Percentiles rank a stretch among this genome's conserved stretches.
These are phyloP conservation scores for Aspergillus bridgeri DNA, from an alignment of 495 filamentous ascomycete species.

Conservation along the genomic window DNA sequence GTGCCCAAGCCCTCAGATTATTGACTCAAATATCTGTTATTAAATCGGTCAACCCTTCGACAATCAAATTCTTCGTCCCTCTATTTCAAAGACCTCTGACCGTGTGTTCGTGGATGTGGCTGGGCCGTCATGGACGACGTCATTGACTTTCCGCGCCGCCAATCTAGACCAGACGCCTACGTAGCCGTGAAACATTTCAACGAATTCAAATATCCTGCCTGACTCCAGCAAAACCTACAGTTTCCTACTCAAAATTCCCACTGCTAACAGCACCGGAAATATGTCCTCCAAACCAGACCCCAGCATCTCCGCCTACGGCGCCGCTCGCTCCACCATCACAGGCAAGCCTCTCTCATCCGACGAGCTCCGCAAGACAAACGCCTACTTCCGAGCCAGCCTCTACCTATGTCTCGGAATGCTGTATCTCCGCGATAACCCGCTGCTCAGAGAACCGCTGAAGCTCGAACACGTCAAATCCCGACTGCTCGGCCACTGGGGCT, in stretches of 20 bases:
- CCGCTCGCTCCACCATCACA: conserved; percentile 61
- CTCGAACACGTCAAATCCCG: conserved; percentile 64
- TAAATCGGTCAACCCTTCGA: no score
- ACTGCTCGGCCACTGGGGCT: conserved; percentile 71
- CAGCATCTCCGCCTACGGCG: conserved; percentile 60
- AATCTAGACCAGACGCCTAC: neutral
- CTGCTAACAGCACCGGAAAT: no score
- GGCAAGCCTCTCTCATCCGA: conserved; percentile 55
- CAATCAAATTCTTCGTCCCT: no score
- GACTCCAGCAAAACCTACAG: neutral
- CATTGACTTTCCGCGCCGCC: neutral
- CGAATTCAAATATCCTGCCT: neutral
- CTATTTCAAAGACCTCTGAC: no score
- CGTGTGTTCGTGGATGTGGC: no score
- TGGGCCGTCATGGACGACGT: neutral
- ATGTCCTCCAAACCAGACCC: neutral
- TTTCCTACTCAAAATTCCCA: neutral
- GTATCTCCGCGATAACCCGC: conserved; percentile 64
- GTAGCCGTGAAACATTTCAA: no score
- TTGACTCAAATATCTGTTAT: no score
- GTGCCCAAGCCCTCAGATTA: no score
- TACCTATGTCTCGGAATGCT: conserved; percentile 75
- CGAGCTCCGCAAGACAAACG: conserved; percentile 60
- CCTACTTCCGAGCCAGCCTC: conserved; percentile 66
- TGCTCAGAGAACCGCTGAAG: conserved; percentile 60